phyloP scores from a whole-genome alignment of 2,329 filamentous ascomycete genomes.

The Beauveria bassiana region DNA sequence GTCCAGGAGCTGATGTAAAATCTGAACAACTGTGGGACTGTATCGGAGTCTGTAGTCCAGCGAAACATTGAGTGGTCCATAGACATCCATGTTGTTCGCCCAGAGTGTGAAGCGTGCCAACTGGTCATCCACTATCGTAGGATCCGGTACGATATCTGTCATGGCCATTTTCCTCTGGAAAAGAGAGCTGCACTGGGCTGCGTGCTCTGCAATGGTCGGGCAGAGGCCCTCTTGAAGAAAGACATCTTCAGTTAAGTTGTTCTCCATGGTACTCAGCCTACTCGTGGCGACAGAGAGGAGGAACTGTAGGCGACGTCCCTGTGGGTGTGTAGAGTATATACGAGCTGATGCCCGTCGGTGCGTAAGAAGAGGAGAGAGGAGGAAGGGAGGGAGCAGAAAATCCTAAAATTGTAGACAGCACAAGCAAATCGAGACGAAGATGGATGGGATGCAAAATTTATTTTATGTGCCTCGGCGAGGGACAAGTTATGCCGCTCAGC shows the following conservation, averaged over 20 bases:
- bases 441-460: neutral
- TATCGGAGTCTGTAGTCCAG: slow-evolving; percentile 23
- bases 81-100: slow-evolving; percentile 13
- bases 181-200: slow-evolving; percentile 18
- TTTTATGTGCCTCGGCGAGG: neutral
- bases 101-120: slow-evolving; percentile 13
- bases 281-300: neutral
- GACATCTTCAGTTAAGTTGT: slow-evolving; percentile 17
- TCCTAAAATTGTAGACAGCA: neutral
- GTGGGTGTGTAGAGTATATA: neutral
- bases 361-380: neutral
- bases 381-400: neutral
- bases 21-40: slow-evolving; percentile 17
- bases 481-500: neutral
- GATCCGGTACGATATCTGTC: slow-evolving; percentile 20
- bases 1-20: slow-evolving; percentile 17
- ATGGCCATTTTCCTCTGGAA: slow-evolving; percentile 19
- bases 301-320: neutral
- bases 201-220: slow-evolving; percentile 23
- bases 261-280: neutral
- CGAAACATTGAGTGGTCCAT: slow-evolving; percentile 21
- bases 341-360: neutral
- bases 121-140: slow-evolving; percentile 18
- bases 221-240: slow-evolving; percentile 21
- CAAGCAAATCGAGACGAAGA: neutral